Evolutionary conservation across 495 filamentous ascomycete genomes (phyloP).

Genomic region (Podospora appendiculata): DNA sequence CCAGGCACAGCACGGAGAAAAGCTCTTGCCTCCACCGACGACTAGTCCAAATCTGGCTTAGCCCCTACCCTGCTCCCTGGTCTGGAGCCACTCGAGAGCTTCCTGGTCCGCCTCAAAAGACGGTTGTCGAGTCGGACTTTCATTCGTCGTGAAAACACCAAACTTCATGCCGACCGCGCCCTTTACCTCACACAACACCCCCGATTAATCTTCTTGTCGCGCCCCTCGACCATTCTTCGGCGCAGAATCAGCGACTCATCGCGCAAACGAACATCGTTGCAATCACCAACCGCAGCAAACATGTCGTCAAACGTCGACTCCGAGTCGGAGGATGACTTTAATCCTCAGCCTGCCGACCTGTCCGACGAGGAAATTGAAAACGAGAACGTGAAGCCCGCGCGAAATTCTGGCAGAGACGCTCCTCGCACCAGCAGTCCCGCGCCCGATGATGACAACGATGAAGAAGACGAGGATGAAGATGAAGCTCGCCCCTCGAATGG

Average conservation of each 20-base stretch:
- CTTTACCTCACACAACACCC: neutral
- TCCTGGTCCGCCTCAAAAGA: conserved; percentile 6
- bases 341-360: conserved; percentile 58
- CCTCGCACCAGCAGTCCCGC: conserved; percentile 17
- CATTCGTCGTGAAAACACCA: conserved; percentile 4
- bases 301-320: conserved; percentile 43
- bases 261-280: neutral
- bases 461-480: conserved; percentile 29
- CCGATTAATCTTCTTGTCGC: neutral
- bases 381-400: neutral
- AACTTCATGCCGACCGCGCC: neutral
- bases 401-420: neutral
- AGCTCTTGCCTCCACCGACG: neutral
- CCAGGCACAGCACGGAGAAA: neutral
- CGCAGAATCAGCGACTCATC: too few relatives aligned
- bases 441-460: conserved; percentile 25
- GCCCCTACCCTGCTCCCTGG: neutral
- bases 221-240: neutral
- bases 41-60: neutral
- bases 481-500: conserved; percentile 10
- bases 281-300: neutral
- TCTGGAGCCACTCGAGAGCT: neutral
- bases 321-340: conserved; percentile 72
- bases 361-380: conserved; percentile 54
- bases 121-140: conserved; percentile 2